phyloP scores from a whole-genome alignment of 306 rosid species.

The Senna tora region DNA sequence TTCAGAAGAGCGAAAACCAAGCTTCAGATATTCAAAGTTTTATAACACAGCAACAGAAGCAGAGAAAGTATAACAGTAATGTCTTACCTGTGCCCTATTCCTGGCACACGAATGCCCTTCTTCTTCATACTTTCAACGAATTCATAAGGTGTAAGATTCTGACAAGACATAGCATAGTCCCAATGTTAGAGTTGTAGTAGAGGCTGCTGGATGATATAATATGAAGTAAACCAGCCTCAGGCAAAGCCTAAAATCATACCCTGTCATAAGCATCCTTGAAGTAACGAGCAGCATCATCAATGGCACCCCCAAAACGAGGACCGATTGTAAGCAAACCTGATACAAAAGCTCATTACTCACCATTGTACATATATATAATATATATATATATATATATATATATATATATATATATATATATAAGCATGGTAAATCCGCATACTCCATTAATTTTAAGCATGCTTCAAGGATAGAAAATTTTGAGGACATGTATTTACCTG shows the following conservation, averaged over 20 bases:
- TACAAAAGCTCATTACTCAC: slow-evolving; percentile 48
- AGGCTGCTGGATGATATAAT: slow-evolving; percentile 5
- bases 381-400: background rate
- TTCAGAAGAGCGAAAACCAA: slow-evolving; percentile 42
- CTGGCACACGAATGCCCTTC: slow-evolving; percentile 98
- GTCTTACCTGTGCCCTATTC: slow-evolving; percentile 94
- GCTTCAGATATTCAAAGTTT: slow-evolving; percentile 25
- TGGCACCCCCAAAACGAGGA: slow-evolving; percentile 99
- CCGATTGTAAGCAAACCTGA: slow-evolving; percentile 98
- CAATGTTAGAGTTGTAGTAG: slow-evolving; percentile 16
- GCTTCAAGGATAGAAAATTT: slow-evolving; percentile 20
- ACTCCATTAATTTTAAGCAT: slow-evolving; percentile 18
- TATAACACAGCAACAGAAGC: slow-evolving; percentile 28
- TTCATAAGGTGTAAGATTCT: slow-evolving; percentile 90
- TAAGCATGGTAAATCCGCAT: slow-evolving; percentile 5
- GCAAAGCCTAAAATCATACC: slow-evolving; percentile 52
- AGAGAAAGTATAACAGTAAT: slow-evolving; percentile 9
- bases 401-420: background rate
- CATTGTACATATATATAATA: background rate
- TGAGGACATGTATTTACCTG: slow-evolving; percentile 60
- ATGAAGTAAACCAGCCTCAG: slow-evolving; percentile 16
- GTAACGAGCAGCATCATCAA: slow-evolving; percentile 99
- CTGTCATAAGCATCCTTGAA: slow-evolving; percentile 96
- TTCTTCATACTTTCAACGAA: slow-evolving; percentile 95
- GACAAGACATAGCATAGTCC: slow-evolving; percentile 39